Evolutionary conservation across 495 filamentous ascomycete species (phyloP).

Genomic region (Penicillium verhagenii): DNA sequence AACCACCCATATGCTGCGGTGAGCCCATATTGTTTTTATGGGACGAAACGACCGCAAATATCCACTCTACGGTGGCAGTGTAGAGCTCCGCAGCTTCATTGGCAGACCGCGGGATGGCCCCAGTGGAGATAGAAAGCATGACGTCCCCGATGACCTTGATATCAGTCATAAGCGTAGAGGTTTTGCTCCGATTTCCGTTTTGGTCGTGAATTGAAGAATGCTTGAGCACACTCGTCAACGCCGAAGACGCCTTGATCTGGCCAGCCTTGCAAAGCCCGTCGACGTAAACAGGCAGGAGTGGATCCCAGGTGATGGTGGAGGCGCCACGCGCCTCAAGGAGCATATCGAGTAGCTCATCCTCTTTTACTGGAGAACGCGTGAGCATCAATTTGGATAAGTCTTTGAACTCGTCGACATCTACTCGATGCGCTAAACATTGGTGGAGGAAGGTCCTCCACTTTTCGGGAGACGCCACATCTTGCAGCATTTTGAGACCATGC

Average conservation of each 20-base stretch:
- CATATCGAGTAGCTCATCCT: slow-evolving; percentile 54
- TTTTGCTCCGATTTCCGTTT: slow-evolving; percentile 16
- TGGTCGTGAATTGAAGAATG: slow-evolving; percentile 50
- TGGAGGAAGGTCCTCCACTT: slow-evolving; percentile 48
- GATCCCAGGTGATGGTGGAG: slow-evolving; percentile 57
- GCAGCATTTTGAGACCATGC: slow-evolving; percentile 17
- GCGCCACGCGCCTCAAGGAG: slow-evolving; percentile 53
- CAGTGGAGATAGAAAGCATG: slow-evolving; percentile 41
- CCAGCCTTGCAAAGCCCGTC: slow-evolving; percentile 56
- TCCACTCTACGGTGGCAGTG: slow-evolving; percentile 39
- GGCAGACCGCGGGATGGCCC: slow-evolving; percentile 28
- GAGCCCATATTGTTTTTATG: slow-evolving; percentile 28
- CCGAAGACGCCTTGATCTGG: slow-evolving; percentile 52
- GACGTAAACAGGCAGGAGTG: slow-evolving; percentile 62
- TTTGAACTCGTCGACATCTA: slow-evolving; percentile 44
- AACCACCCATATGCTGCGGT: slow-evolving; percentile 30
- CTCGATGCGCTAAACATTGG: slow-evolving; percentile 42
- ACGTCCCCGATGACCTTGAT: slow-evolving; percentile 47
- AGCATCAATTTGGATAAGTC: slow-evolving; percentile 36
- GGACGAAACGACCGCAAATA: slow-evolving; percentile 39
- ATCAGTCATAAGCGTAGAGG: slow-evolving; percentile 45
- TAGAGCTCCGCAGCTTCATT: slow-evolving; percentile 37
- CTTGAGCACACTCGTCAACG: slow-evolving; percentile 58
- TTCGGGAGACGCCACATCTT: slow-evolving; percentile 28
- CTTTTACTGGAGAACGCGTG: slow-evolving; percentile 29